Base-by-base conservation (phyloP, 129 eudicot species). In the Arctium minus region DNA sequence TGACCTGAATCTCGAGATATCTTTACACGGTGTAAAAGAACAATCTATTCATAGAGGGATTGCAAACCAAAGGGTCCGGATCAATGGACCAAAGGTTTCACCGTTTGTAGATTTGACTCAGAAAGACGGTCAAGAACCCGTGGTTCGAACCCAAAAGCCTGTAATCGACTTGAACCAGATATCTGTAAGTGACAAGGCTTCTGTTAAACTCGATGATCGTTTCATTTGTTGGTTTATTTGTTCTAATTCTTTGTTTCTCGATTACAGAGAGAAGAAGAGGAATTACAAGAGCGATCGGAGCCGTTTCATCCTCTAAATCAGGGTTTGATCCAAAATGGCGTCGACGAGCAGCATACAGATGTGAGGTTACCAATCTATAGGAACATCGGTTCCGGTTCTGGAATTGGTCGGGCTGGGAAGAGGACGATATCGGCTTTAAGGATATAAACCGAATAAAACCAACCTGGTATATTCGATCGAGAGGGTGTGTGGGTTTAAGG, bases 401-500 rank as follows among this genome's bases (percentile, higher is more conserved):
- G 70, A 1, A 86, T 89, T 3, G 88, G 82, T 42, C 85, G 89
- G 33, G 79, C 77, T 18, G 92, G 89, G 83, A 94, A 94, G 82
- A 88, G 96, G 85, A 92, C 88, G 82, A 89, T 92, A 29, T 90
- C 96, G 83, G 97, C 94, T 37, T 73, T 94, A 87, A 89, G 91
- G 83, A 90, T 92, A 69, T 92, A 83, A 90, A 80, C 50, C 50
- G 2, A 8, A 44, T 8, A 1, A 44, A 44, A 44, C 50, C 8
- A 44, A 0, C 50, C 2, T 11, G 10, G 10, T 44, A 44, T 44
- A 44, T 44, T 44, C 12, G 1, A 8, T 44, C 10, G 10, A 42
- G 27, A 22, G 27, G 27, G 27, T 22, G 27, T 22, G 27, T 42
- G 48, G 9, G 9, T 33, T 33, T 33, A 33, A 33, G 36, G 36